Conservation (phyloP, 306 rosid genomes). For the Ziziphus jujuba region DNA sequence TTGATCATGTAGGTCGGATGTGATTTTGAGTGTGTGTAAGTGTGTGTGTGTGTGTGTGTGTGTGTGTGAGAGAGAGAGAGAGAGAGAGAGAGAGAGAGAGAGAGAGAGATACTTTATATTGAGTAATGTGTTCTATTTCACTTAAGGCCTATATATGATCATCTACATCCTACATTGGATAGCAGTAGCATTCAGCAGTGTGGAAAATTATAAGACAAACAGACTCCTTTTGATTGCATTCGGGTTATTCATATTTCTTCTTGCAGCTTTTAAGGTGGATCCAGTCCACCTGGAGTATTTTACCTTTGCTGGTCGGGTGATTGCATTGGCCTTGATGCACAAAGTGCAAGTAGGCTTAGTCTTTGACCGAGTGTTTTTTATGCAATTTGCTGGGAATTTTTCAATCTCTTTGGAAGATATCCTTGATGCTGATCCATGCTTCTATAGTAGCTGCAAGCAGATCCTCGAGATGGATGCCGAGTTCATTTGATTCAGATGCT, state of each 20-base stretch:
- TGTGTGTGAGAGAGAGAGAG: neutral
- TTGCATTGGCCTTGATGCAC: slow-evolving; percentile 94
- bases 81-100: too few species aligned
- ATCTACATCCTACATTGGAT: neutral
- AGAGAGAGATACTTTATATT: too few species aligned
- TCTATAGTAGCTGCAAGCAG: slow-evolving; percentile 76
- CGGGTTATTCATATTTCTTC: slow-evolving; percentile 29
- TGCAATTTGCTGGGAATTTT: slow-evolving; percentile 72
- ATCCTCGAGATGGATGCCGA: slow-evolving; percentile 81
- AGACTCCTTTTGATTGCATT: slow-evolving; percentile 13
- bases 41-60: neutral
- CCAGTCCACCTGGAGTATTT: slow-evolving; percentile 90
- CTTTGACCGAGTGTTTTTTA: slow-evolving; percentile 82
- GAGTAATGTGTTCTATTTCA: neutral
- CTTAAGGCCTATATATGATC: neutral
- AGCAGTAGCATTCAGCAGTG: too few species aligned
- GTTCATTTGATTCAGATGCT: slow-evolving; percentile 77
- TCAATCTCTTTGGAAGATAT: slow-evolving; percentile 67
- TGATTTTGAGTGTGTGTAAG: neutral
- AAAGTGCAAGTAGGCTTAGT: slow-evolving; percentile 89
- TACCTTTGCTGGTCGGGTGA: slow-evolving; percentile 78
- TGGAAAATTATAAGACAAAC: slow-evolving; percentile 8
- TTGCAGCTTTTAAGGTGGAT: slow-evolving; percentile 84
- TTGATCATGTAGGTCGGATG: neutral
- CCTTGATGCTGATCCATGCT: slow-evolving; percentile 71